These are phyloP conservation scores for Ascochyta clinopodiicola DNA, from an alignment of 2,329 filamentous ascomycete genomes.

Conservation along the genomic window DNA sequence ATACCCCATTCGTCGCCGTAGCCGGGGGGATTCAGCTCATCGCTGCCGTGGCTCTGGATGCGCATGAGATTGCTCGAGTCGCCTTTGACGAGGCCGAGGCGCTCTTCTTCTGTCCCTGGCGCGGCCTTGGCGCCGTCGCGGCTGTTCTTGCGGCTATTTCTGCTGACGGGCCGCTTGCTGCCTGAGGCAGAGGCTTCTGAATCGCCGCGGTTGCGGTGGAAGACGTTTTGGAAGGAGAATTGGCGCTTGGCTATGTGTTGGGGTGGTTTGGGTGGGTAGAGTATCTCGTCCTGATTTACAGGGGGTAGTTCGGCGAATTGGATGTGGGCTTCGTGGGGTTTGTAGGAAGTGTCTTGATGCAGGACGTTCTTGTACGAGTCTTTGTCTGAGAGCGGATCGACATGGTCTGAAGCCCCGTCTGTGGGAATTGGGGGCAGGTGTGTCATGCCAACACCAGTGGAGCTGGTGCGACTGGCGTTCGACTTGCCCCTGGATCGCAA, in stretches of 20 bases:
- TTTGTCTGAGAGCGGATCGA: conserved; percentile 41
- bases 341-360: conserved; percentile 58
- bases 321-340: conserved; percentile 45
- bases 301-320: conserved; percentile 55
- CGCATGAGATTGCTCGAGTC: conserved; percentile 56
- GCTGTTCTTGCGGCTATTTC: conserved; percentile 43
- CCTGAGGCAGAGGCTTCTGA: conserved; percentile 31
- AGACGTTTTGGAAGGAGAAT: conserved; percentile 92
- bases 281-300: conserved; percentile 46
- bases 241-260: conserved; percentile 70
- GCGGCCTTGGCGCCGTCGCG: conserved; percentile 51
- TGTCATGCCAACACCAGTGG: conserved; percentile 31
- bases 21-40: conserved; percentile 23
- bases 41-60: conserved; percentile 31
- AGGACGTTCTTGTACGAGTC: conserved; percentile 55
- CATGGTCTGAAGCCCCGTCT: conserved; percentile 26
- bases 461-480: conserved; percentile 30
- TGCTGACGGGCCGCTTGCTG: conserved; percentile 32
- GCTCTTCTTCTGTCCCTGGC: conserved; percentile 75
- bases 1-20: conserved; percentile 23
- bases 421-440: conserved; percentile 29
- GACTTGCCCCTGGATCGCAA: conserved; percentile 46
- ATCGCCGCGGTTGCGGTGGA: conserved; percentile 59
- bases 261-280: conserved; percentile 63
- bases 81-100: conserved; percentile 80